These are phyloP conservation scores for Ruellia speciosa DNA, from an alignment of 305 asterid genomes.

Conservation along the genomic window DNA sequence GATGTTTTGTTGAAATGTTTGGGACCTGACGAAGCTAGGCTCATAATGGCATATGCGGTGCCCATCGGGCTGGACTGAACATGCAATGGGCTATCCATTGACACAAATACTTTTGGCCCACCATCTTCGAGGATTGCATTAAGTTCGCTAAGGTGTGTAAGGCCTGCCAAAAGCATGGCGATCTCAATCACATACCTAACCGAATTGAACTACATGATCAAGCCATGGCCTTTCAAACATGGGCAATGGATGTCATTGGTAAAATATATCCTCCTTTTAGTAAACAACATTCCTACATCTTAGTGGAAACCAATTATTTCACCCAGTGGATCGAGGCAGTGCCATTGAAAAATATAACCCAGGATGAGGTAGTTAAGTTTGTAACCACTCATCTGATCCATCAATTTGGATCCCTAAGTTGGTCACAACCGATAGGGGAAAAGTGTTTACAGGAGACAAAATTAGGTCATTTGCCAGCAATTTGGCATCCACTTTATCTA, in stretches of 20 bases:
- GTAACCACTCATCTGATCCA: too few relatives aligned
- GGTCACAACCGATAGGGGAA: too few relatives aligned
- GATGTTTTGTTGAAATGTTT: neutral
- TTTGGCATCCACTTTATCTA: too few relatives aligned
- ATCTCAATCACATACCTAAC: neutral
- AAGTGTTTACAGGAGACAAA: too few relatives aligned
- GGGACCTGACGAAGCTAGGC: neutral
- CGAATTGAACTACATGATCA: neutral
- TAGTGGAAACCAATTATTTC: too few relatives aligned
- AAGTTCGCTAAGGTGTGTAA: neutral
- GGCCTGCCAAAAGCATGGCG: neutral
- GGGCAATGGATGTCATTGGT: neutral
- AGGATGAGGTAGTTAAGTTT: too few relatives aligned
- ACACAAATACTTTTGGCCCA: neutral
- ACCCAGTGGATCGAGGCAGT: too few relatives aligned
- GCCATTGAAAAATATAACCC: too few relatives aligned
- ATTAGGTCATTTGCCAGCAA: too few relatives aligned
- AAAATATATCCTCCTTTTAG: too few relatives aligned
- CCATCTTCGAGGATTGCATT: neutral
- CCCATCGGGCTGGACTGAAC: neutral
- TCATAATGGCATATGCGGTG: neutral
- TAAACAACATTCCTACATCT: too few relatives aligned
- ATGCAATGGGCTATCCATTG: neutral
- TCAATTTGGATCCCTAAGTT: too few relatives aligned
- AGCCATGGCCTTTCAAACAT: neutral